phyloP scores from a whole-genome alignment of 768 basidiomycete genomes.

The Clitopilus passeckerianus region DNA sequence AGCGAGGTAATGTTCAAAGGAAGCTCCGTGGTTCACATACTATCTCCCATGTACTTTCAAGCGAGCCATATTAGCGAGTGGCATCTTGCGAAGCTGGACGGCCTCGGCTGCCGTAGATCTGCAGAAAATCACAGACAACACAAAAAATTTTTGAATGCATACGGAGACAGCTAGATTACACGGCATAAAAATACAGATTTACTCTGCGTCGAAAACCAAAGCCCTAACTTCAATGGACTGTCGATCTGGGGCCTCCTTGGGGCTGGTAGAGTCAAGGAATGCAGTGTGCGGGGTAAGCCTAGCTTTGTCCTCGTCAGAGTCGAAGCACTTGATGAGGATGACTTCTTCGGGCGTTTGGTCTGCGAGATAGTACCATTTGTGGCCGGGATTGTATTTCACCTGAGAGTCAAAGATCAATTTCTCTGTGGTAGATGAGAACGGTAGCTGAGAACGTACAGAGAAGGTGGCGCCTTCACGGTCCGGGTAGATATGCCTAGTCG shows the following conservation, averaged over 20 bases:
- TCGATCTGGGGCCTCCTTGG: neutral
- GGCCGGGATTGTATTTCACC: neutral
- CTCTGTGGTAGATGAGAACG: neutral
- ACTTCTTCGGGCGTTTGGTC: neutral
- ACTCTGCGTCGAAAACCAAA: neutral
- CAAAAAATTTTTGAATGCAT: neutral
- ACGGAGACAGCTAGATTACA: neutral
- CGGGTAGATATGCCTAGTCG: neutral
- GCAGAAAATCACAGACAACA: neutral
- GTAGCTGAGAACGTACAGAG: neutral
- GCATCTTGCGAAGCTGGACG: too few species aligned
- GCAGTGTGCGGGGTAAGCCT: neutral
- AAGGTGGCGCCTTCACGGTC: neutral
- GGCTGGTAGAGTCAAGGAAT: neutral
- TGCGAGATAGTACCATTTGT: neutral
- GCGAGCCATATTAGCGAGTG: too few species aligned
- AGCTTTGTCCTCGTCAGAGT: neutral
- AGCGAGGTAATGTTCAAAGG: too few species aligned
- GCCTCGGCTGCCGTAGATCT: neutral
- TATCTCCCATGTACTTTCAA: too few species aligned
- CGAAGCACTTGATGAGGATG: neutral
- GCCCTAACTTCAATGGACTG: neutral
- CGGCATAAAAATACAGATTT: neutral
- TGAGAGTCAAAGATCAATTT: neutral
- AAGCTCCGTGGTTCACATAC: too few species aligned